Base-by-base conservation (phyloP, 139 green algal genomes). In the Tetraselmis chui region DNA sequence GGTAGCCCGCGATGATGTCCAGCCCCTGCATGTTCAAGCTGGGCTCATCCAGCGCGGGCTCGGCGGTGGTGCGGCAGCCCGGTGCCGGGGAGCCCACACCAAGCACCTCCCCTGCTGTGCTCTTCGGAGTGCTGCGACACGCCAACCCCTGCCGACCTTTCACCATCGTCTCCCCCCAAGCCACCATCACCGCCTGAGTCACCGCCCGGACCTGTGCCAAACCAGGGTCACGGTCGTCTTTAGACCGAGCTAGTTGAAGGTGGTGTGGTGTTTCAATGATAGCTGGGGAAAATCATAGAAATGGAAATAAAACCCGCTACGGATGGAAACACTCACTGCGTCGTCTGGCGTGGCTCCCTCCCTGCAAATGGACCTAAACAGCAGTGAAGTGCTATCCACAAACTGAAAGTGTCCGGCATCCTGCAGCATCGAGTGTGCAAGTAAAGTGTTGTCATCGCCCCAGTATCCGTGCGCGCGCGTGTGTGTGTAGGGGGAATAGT, bases 361-460 rank as follows among this genome's bases (percentile, higher is more conserved):
- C 1, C 87, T 85, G 81, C 93, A 97, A 25, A 97, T 59, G 25
- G 87, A 85, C 26, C 82, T 81, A 80, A 93, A 84, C 83, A 94
- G 76, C 30, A 59, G 78, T 0, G 45, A 81, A 76, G 86, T 75
- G 24, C 75, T 59, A 58, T 95, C 91, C 31, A 97, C 83, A 80
- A 93, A 95, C 75, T 95, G 87, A 58, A 97, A 95, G 84, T 97
- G 93, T 0, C 93, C 93, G 28, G 87, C 81, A 30, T 86, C 84
- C 5, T 58, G 29, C 18, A n/a, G n/a, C n/a, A n/a, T n/a, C n/a
- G n/a, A n/a, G n/a, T n/a, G n/a, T n/a, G n/a, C n/a, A n/a, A n/a
- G n/a, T n/a, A n/a, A n/a, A n/a, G n/a, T n/a, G n/a, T n/a, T n/a
- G n/a, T n/a, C n/a, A n/a, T n/a, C n/a, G n/a, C n/a, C n/a, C n/a